Evolutionary conservation across 441 rosid species (phyloP).

Genomic region (Gossypium schwendimanii): DNA sequence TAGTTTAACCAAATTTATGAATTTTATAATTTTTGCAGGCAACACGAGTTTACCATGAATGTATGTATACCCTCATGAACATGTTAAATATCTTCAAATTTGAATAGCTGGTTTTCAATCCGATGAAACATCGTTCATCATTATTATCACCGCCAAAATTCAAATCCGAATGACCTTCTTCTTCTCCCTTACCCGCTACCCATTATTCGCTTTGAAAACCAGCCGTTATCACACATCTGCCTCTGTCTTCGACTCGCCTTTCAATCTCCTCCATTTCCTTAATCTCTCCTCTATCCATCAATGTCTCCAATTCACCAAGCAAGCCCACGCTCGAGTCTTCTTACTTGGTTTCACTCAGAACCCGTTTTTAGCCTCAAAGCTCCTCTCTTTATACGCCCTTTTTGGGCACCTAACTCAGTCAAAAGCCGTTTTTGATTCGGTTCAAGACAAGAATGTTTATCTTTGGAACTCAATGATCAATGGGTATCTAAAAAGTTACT

Average conservation of each 20-base stretch:
- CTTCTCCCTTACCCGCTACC: constrained; percentile 8
- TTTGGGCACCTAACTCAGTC: constrained; percentile 25
- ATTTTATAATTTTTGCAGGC: too few relatives aligned
- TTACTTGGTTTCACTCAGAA: constrained; percentile 28
- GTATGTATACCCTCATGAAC: not conserved
- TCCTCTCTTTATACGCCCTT: constrained; percentile 47
- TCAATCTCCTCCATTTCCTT: constrained; percentile 31
- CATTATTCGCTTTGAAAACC: not conserved
- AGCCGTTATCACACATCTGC: constrained; percentile 22
- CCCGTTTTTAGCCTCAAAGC: constrained; percentile 43
- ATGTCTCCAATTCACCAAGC: constrained; percentile 31
- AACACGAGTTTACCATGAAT: too few relatives aligned
- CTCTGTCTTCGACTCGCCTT: constrained; percentile 9
- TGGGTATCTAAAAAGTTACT: constrained; percentile 44
- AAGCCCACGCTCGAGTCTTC: constrained; percentile 43
- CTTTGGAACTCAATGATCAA: constrained; percentile 54
- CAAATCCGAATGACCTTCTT: constrained; percentile 12
- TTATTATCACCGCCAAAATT: constrained; percentile 7
- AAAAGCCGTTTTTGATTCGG: constrained; percentile 33
- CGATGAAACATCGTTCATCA: not conserved
- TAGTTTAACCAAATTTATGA: too few relatives aligned
- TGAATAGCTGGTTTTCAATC: not conserved
- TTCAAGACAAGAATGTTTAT: constrained; percentile 24
- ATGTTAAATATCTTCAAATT: not conserved
- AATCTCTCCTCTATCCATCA: constrained; percentile 27